Evolutionary conservation across 1,139 yeast genomes (phyloP).

Genomic region (Yamadazyma atlantica): DNA sequence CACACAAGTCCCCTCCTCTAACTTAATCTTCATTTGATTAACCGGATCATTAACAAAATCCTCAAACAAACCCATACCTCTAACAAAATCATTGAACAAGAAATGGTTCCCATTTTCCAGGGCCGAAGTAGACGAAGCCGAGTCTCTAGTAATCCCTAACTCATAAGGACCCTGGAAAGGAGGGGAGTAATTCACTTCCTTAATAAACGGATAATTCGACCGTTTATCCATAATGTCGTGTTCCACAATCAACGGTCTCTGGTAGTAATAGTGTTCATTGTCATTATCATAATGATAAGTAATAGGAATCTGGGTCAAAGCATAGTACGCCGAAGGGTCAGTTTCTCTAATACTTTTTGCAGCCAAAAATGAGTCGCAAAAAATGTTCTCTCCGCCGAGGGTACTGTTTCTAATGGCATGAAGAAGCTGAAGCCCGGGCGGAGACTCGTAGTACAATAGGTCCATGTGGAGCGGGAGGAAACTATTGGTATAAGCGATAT

Average conservation of each 20-base stretch:
- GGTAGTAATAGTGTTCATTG: constrained; percentile 61
- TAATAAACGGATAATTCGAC: constrained; percentile 40
- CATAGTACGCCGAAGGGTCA: constrained; percentile 66
- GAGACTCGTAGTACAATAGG: constrained; percentile 74
- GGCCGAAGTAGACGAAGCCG: constrained; percentile 6
- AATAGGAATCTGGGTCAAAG: constrained; percentile 62
- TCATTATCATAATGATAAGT: constrained; percentile 71
- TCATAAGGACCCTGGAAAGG: constrained; percentile 86
- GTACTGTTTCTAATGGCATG: constrained; percentile 67
- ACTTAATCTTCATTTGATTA: constrained; percentile 57
- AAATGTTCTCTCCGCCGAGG: constrained; percentile 68
- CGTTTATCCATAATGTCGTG: constrained; percentile 36
- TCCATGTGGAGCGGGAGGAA: constrained; percentile 82
- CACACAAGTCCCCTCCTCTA: constrained; percentile 65
- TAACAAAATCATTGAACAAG: constrained; percentile 50
- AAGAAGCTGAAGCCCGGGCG: constrained; percentile 77
- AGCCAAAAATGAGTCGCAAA: constrained; percentile 75
- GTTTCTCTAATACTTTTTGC: constrained; percentile 51
- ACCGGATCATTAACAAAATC: constrained; percentile 51
- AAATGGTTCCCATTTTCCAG: constrained; percentile 23
- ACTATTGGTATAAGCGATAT: constrained; percentile 69
- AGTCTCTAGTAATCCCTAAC: constrained; percentile 41
- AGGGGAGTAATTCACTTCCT: constrained; percentile 73
- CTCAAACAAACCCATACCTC: constrained; percentile 65
- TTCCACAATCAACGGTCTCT: constrained; percentile 67